phyloP scores from a whole-genome alignment of 805 yeast species.

The Candida insectalens region DNA sequence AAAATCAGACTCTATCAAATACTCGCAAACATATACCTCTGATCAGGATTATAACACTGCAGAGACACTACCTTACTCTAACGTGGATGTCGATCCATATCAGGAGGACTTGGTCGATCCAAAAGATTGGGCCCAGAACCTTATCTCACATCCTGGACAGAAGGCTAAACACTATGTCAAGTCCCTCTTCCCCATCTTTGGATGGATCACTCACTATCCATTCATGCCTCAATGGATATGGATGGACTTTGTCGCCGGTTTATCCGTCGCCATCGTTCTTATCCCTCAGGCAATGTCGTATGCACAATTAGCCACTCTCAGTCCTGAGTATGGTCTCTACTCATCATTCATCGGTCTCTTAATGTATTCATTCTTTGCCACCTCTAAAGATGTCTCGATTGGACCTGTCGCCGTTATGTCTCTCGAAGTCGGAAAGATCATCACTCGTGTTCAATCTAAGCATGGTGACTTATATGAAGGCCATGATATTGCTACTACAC shows the following conservation, averaged over 20 bases:
- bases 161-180: conserved; percentile 37
- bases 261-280: conserved; percentile 85
- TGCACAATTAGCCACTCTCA: conserved; percentile 75
- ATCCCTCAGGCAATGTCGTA: conserved; percentile 97
- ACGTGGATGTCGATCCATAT: conserved; percentile 8
- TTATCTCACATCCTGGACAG: conserved; percentile 29
- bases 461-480: conserved; percentile 32
- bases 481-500: conserved; percentile 70
- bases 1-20: too few species aligned
- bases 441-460: conserved; percentile 49
- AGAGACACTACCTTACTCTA: neutral
- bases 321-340: conserved; percentile 80
- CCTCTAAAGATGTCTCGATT: conserved; percentile 89
- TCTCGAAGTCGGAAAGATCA: conserved; percentile 69
- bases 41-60: neutral
- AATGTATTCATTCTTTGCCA: conserved; percentile 83
- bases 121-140: conserved; percentile 18
- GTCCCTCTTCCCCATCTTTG: conserved; percentile 67
- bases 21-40: too few species aligned
- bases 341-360: conserved; percentile 89
- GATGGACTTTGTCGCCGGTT: conserved; percentile 82
- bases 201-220: conserved; percentile 86
- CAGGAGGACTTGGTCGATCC: conserved; percentile 17
- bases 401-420: conserved; percentile 98
- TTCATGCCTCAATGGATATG: conserved; percentile 52